Base-by-base conservation (phyloP, 441 rosid genomes). In the Heliophila coronopifolia region DNA sequence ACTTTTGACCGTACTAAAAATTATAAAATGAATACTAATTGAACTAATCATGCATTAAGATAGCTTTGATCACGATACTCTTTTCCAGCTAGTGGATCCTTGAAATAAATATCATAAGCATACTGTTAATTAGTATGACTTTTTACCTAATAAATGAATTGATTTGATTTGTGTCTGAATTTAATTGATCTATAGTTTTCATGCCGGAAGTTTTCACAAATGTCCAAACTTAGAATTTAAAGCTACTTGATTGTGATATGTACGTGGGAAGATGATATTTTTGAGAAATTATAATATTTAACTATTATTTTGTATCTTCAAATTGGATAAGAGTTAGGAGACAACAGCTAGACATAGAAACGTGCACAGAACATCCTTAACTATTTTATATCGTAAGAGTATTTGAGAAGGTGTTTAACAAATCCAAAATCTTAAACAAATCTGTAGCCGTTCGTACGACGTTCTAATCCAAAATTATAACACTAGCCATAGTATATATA, bases 271-370 rank as follows among this genome's bases (percentile, higher is more conserved):
- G n/a, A n/a, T n/a, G n/a, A n/a, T n/a, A 42, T 54, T 32, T 55
- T 31, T 23, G 28, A 44, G 27, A 56, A 42, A 39, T 7, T 20
- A 47, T 36, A n/a, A n/a, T n/a, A n/a, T n/a, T n/a, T n/a, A n/a
- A n/a, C n/a, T n/a, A n/a, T n/a, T n/a, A n/a, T n/a, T 16, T 25
- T 20, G 19, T 45, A 52, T 28, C 46, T 61, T 26, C 20, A 51
- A 19, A 11, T 3, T 10, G 32, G 59, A 52, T 52, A 61, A 61
- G 54, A 37, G 10, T 17, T 12, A 15, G 23, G 54, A 53, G 60
- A 53, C 60, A 61, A 7, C 23, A 30, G 27, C 23, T 53, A 30
- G 49, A 61, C 60, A 61, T 27, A 30, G 42, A 61, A 44, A 61
- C 48, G 60, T 53, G 60, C 41, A 61, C 47, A 44, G 27, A 52